Base-by-base conservation (phyloP, 768 basidiomycete species). In the Jaapia argillacea region DNA sequence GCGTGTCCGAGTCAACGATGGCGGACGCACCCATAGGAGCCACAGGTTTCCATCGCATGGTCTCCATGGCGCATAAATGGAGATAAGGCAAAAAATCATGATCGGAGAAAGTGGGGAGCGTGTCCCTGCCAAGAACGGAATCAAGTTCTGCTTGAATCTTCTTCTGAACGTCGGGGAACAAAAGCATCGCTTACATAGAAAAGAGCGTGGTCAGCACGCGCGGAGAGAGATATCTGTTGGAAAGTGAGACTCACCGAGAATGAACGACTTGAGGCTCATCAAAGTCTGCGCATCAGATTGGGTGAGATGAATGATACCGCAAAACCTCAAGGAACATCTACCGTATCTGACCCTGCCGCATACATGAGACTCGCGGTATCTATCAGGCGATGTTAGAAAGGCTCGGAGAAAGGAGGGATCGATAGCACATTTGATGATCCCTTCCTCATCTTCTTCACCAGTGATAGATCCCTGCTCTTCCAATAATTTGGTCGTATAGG, bases 71-170 rank as follows among this genome's bases (percentile, higher is more conserved):
- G 13, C 55, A 24, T 2, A 50, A 50, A 6, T 35, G 22, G 14
- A 55, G 28, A 39, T 59, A 59, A 2, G 53, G 50, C 25, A 59
- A 39, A 14, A 41, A 40, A 4, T 5, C 40, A 4, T 33, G 26
- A 28, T 59, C 58, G 2, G 45, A 41, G 28, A 56, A 44, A 5
- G 38, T 43, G 2, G 58, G 58, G 1, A 56, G 40, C n/a, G 51
- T 48, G 21, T 49, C 40, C 14, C 3, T 28, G 4, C 53, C 51
- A 4, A 58, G 40, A 3, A 53, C 53, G 6, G 41, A 14, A 38
- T 53, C 51, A 5, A 53, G 28, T 28, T 51, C 51, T 2, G 12
- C 37, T 23, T 51, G 51, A 6, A 48, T 47, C 10, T 40, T 35
- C 23, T 13, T 37, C 26, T 51, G 51, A 3, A 37, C 41, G 10